Conservation (phyloP, 495 filamentous ascomycete species). For the Oidiodendron maius region DNA sequence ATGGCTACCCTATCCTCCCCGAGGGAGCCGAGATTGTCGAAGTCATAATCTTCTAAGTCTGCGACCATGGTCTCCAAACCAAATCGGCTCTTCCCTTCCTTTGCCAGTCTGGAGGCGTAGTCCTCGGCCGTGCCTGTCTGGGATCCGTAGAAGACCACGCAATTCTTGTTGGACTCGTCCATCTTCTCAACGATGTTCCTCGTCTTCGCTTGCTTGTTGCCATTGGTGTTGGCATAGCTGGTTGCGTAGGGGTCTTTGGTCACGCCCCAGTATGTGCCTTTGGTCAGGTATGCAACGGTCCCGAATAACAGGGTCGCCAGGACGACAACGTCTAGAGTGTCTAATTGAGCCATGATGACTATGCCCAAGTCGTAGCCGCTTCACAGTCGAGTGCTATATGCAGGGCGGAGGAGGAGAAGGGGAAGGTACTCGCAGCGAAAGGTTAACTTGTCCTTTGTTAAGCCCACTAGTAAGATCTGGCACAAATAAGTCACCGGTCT, state of each 20-base stretch:
- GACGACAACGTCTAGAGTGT: constrained; percentile 90
- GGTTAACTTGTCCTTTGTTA: too few relatives aligned
- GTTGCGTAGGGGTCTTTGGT: constrained; percentile 83
- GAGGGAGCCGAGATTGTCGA: constrained; percentile 85
- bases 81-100: constrained; percentile 94
- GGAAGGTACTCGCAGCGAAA: too few relatives aligned
- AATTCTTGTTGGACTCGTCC: constrained; percentile 93
- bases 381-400: too few relatives aligned
- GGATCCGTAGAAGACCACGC: constrained; percentile 96
- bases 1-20: constrained; percentile 86
- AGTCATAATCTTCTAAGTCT: constrained; percentile 97
- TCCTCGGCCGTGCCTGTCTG: constrained; percentile 99
- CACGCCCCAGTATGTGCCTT: constrained; percentile 85
- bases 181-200: constrained; percentile 92
- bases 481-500: too few relatives aligned
- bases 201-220: constrained; percentile 77
- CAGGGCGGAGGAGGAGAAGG: too few relatives aligned
- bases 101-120: constrained; percentile 94
- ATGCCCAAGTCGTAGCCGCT: too few relatives aligned
- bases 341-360: constrained; percentile 79
- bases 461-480: too few relatives aligned
- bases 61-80: constrained; percentile 98
- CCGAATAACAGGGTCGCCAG: constrained; percentile 77
- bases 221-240: constrained; percentile 60
- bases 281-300: constrained; percentile 93